Evolutionary conservation across 768 basidiomycete genomes (phyloP), one percentile per base, ranked within the genome.

Genomic region (Phanerochaete carnosa): DNA sequence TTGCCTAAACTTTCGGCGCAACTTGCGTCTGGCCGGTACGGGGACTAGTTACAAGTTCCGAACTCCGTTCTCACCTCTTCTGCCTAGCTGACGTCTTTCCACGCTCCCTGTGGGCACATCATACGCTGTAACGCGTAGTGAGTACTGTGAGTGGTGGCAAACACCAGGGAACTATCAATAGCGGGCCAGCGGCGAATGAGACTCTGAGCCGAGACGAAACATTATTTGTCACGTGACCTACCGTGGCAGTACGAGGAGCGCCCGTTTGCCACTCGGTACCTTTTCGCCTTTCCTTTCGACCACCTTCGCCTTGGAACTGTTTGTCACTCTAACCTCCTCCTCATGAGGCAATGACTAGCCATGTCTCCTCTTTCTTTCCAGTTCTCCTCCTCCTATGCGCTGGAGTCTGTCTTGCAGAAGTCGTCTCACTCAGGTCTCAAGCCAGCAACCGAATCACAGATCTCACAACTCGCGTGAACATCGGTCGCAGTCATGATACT

Each of bases 391-490:
- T 67, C 23, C 60, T 70, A 11, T 52, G 66, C 12, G 62, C 69
- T 29, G 64, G 64, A n/a, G 26, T 57, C 32, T 69, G 66, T 55
- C 57, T 72, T 32, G 70, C 69, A 54, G 69, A 73, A 55, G 46
- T 69, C 28, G 55, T 70, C 62, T 64, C 68, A 15, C 50, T 71
- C 26, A 61, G 66, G 28, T 37, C 64, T 16, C 55, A 52, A 23
- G 37, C 23, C 45, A 37, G 45, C 29, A 54, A 62, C 35, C 61
- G 13, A 45, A 59, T 49, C 58, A 68, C 63, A 43, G 66, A 64
- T 45, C 65, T 66, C 19, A 63, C 59, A 1, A 60, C 70, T 47
- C 60, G 61, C 47, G 68, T 69, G 55, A 61, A 66, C 32, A 15
- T 59, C 49, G 57, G 35, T 33, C 50, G 57, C 25, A 23, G 56